A percentile compares a stretch with the other conserved stretches of the same genome.
phyloP scores from a whole-genome alignment of 331 rosid genomes.

The Rhamnella rubrinervis region DNA sequence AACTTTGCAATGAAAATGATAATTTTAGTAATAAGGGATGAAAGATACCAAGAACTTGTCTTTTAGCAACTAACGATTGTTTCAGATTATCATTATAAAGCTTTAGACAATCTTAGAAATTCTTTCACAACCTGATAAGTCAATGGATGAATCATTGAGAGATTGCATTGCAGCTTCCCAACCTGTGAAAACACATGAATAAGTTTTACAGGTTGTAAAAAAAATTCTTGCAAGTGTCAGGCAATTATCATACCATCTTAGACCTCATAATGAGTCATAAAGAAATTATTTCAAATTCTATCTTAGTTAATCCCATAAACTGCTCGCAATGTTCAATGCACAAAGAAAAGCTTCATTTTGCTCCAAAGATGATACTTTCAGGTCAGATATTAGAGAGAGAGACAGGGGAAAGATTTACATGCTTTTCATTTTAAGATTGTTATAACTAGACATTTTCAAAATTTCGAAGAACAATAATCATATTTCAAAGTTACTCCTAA shows the following conservation, averaged over 20 bases:
- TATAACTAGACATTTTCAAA: no score
- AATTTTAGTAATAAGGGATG: not conserved
- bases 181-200: conserved; percentile 44
- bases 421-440: not conserved
- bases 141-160: conserved; percentile 43
- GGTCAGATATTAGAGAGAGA: not conserved
- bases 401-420: not conserved
- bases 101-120: conserved; percentile 6
- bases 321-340: not conserved
- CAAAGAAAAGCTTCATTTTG: not conserved
- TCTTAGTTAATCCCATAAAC: not conserved
- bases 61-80: not conserved
- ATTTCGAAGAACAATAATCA: no score
- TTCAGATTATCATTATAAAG: not conserved
- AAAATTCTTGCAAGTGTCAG: not conserved
- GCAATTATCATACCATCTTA: conserved; percentile 1
- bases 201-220: not conserved
- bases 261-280: not conserved
- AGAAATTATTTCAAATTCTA: no score
- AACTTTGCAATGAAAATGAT: conserved; percentile 1
- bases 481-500: no score
- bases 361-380: not conserved
- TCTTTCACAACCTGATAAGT: conserved; percentile 58
- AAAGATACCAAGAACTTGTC: not conserved
- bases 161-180: conserved; percentile 63